These are phyloP conservation scores for Globisporangium canariense DNA, from an alignment of 352 stramenopile species.

Conservation along the genomic window DNA sequence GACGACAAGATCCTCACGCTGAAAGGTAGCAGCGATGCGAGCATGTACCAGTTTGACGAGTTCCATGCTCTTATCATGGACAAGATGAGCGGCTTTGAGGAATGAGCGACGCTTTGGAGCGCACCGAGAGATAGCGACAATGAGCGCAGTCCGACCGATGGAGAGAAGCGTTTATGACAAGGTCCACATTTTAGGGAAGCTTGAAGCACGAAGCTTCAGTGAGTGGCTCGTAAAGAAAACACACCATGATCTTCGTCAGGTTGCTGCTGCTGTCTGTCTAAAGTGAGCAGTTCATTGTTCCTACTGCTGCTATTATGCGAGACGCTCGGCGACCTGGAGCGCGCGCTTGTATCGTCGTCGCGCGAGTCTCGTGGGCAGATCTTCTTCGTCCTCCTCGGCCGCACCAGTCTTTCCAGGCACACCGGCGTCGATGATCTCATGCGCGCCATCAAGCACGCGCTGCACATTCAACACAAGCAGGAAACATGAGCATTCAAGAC, in stretches of 20 bases:
- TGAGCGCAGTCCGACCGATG: too few relatives aligned
- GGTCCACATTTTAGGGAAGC: not conserved
- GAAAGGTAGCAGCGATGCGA: conserved; percentile 13
- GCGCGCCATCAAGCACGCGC: conserved; percentile 65
- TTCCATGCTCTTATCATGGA: conserved; percentile 45
- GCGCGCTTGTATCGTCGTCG: conserved; percentile 78
- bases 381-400: conserved; percentile 46
- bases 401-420: conserved; percentile 47
- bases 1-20: conserved; percentile 42
- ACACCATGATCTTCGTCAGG: not conserved
- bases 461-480: conserved; percentile 12
- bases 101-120: not conserved
- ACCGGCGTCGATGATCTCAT: conserved; percentile 69
- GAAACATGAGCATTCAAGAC: not conserved
- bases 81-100: conserved; percentile 13
- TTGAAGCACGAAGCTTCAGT: not conserved
- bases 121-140: not conserved
- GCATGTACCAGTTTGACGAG: conserved; percentile 29
- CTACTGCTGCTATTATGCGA: conserved; percentile 31
- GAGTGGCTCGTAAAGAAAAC: not conserved
- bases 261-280: not conserved
- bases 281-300: not conserved
- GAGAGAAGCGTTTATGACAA: too few relatives aligned
- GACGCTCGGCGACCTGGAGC: conserved; percentile 65
- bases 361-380: conserved; percentile 52